Conservation (phyloP, 2,329 filamentous ascomycete species). For the Ceratocystis lukuohia region DNA sequence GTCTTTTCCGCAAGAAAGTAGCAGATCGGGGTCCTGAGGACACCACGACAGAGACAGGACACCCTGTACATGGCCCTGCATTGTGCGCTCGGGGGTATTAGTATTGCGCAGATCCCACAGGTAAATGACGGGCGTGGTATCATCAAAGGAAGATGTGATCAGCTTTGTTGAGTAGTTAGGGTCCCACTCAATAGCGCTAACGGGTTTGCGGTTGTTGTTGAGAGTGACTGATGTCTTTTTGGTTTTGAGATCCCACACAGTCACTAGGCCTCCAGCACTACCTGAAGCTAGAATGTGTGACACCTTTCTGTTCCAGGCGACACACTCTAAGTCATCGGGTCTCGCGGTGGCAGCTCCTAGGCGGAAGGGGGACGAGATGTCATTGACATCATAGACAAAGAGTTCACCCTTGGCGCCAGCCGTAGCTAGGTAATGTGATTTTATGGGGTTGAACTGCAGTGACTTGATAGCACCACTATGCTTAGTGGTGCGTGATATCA, state of each 20-base stretch:
- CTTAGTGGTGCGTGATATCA: constrained; percentile 75
- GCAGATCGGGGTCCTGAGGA: constrained; percentile 70
- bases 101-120: constrained; percentile 95
- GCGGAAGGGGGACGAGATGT: constrained; percentile 74
- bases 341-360: constrained; percentile 78
- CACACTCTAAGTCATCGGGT: constrained; percentile 86
- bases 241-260: constrained; percentile 95
- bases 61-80: constrained; percentile 88
- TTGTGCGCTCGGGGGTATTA: constrained; percentile 76
- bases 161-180: constrained; percentile 90
- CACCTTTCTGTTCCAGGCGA: constrained; percentile 98
- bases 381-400: constrained; percentile 88
- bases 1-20: constrained; percentile 92
- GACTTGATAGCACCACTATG: constrained; percentile 89
- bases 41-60: constrained; percentile 95
- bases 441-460: constrained; percentile 89
- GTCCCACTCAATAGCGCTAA: constrained; percentile 95
- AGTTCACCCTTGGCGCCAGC: constrained; percentile 92
- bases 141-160: constrained; percentile 79
- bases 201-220: constrained; percentile 87
- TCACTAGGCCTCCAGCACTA: constrained; percentile 85
- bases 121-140: constrained; percentile 74
- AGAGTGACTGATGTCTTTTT: constrained; percentile 95
- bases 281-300: constrained; percentile 92
- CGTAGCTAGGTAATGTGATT: constrained; percentile 80